Conservation (phyloP, 768 basidiomycete genomes). For the Suillus lakei region DNA sequence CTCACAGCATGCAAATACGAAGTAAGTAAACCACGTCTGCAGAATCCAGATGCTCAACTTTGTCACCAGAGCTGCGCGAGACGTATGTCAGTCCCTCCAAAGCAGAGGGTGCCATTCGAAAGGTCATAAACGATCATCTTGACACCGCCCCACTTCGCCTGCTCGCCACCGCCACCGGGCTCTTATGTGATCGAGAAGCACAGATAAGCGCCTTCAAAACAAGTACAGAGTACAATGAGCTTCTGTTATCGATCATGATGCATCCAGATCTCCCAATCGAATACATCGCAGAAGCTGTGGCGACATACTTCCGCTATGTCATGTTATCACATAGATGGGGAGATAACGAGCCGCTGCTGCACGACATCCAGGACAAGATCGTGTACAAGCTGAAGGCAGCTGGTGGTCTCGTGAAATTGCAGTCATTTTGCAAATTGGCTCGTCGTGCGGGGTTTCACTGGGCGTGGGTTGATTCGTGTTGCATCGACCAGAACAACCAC, state of each 20-base stretch:
- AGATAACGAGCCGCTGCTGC: not conserved
- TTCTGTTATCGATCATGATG: not conserved
- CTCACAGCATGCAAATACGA: too few relatives aligned
- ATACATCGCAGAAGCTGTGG: not conserved
- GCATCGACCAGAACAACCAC: too few relatives aligned
- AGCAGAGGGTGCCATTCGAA: not conserved
- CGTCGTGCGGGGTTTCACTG: too few relatives aligned
- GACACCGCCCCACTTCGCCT: not conserved
- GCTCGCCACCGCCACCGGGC: not conserved
- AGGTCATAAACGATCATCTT: too few relatives aligned
- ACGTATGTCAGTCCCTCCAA: not conserved
- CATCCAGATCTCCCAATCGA: not conserved
- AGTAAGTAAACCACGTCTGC: too few relatives aligned
- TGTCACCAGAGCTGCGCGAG: not conserved
- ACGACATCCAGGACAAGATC: not conserved
- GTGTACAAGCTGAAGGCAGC: not conserved
- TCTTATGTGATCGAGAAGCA: not conserved
- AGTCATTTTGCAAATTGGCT: too few relatives aligned
- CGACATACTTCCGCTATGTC: not conserved
- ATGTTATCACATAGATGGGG: not conserved
- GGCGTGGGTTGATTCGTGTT: too few relatives aligned
- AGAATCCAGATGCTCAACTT: too few relatives aligned
- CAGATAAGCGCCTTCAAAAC: not conserved
- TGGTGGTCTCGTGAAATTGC: not conserved
- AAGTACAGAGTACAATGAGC: not conserved